Conservation (phyloP, 768 basidiomycete species). For the Russula earlei region DNA sequence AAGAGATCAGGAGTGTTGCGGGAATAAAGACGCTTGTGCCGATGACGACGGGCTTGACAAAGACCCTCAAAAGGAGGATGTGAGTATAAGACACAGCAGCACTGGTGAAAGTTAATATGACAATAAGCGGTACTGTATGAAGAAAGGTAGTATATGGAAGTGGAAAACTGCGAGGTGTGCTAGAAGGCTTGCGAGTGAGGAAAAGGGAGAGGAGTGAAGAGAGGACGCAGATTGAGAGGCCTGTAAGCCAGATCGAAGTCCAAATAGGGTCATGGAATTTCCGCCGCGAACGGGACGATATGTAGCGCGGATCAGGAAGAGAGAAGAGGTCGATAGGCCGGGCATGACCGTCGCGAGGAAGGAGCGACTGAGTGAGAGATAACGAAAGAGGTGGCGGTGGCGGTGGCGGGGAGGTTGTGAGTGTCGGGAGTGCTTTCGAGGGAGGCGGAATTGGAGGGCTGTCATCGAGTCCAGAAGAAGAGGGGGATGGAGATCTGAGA, state of each 20-base stretch:
- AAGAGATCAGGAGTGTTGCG: conserved; percentile 60
- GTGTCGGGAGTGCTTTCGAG: conserved; percentile 29
- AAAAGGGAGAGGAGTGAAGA: conserved; percentile 60
- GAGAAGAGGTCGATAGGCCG: conserved; percentile 64
- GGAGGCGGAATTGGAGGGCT: conserved; percentile 37
- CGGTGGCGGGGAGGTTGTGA: conserved; percentile 35
- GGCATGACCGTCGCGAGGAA: conserved; percentile 60
- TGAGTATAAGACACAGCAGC: conserved; percentile 65
- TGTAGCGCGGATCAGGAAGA: conserved; percentile 65
- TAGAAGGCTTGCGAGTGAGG: conserved; percentile 37
- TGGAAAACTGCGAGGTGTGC: conserved; percentile 31
- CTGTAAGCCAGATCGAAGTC: conserved; percentile 57
- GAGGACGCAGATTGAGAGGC: conserved; percentile 50
- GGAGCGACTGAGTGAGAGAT: conserved; percentile 68
- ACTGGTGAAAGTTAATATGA: conserved; percentile 60
- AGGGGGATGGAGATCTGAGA: conserved; percentile 39
- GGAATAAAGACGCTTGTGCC: conserved; percentile 71
- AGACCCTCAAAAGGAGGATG: conserved; percentile 66
- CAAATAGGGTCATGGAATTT: conserved; percentile 69
- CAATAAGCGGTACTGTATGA: conserved; percentile 69
- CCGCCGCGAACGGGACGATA: conserved; percentile 45
- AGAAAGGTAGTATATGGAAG: conserved; percentile 68
- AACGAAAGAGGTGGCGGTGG: conserved; percentile 43
- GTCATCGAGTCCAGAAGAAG: conserved; percentile 34
- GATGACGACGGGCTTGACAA: conserved; percentile 77